Percentiles rank a stretch among this genome's conserved stretches.
Evolutionary conservation across 2,329 filamentous ascomycete genomes (phyloP).

Genomic region (Pseudocercospora macadamiae): DNA sequence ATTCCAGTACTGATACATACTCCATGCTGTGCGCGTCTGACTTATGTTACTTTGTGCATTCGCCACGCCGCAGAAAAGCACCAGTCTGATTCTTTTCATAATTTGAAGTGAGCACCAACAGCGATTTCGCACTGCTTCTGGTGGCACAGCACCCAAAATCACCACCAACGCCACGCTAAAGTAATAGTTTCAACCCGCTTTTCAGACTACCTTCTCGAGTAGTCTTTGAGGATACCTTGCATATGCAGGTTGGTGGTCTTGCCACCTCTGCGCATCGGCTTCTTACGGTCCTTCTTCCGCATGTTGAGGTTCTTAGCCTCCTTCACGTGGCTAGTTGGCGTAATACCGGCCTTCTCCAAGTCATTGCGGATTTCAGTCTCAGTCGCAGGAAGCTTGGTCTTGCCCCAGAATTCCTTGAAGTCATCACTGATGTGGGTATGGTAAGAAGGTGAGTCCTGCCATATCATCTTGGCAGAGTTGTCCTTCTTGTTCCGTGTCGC

Average conservation of each 20-base stretch:
- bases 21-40: too few species aligned
- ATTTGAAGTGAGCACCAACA: too few species aligned
- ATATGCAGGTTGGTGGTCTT: slow-evolving; percentile 90
- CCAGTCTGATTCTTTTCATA: too few species aligned
- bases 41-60: too few species aligned
- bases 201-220: slow-evolving; percentile 35
- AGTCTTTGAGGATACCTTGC: slow-evolving; percentile 79
- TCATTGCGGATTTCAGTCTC: slow-evolving; percentile 76
- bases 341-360: slow-evolving; percentile 76
- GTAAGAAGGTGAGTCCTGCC: slow-evolving; percentile 73
- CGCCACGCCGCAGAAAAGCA: too few species aligned
- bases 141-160: not conserved
- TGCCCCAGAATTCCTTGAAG: slow-evolving; percentile 82
- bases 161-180: not conserved
- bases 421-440: slow-evolving; percentile 70
- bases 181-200: slow-evolving; percentile 31
- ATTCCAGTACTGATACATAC: too few species aligned
- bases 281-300: slow-evolving; percentile 68
- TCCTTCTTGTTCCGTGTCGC: slow-evolving; percentile 93
- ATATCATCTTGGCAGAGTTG: slow-evolving; percentile 80
- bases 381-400: slow-evolving; percentile 71
- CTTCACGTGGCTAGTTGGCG: slow-evolving; percentile 81
- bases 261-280: slow-evolving; percentile 72
- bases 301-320: slow-evolving; percentile 54
- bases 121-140: too few species aligned